phyloP scores from a whole-genome alignment of 2,329 filamentous ascomycete species.

The Ophiostoma montium region DNA sequence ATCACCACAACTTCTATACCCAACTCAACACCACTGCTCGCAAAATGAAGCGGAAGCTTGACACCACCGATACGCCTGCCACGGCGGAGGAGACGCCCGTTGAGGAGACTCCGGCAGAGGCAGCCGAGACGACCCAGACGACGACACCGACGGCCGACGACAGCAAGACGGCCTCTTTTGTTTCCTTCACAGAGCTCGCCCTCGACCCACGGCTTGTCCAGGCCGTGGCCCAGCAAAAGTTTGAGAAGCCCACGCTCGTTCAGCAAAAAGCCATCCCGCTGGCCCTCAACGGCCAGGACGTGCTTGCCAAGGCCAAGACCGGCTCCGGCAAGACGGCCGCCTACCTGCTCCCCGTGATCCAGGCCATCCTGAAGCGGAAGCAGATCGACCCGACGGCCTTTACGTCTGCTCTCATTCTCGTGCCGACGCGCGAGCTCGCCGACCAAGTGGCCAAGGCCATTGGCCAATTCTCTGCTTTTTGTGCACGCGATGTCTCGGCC shows the following conservation, averaged over 20 bases:
- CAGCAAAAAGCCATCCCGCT: constrained; percentile 80
- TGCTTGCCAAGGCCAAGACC: constrained; percentile 84
- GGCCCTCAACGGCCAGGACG: constrained; percentile 74
- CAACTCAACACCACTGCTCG: neutral
- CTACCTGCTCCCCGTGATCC: constrained; percentile 79
- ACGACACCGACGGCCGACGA: neutral
- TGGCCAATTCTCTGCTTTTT: constrained; percentile 65
- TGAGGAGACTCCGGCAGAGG: neutral
- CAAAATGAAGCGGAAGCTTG: constrained; percentile 47
- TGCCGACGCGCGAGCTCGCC: constrained; percentile 87
- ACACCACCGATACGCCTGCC: constrained; percentile 24
- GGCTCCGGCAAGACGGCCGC: constrained; percentile 97
- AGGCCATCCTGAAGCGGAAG: constrained; percentile 70
- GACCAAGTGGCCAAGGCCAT: constrained; percentile 76
- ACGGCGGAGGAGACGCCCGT: constrained; percentile 5
- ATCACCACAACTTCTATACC: neutral
- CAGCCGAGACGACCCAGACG: constrained; percentile 13
- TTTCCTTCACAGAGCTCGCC: constrained; percentile 57
- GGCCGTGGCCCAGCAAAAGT: constrained; percentile 72
- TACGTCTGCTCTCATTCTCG: constrained; percentile 72
- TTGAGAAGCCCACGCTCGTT: constrained; percentile 73
- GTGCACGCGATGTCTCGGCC: constrained; percentile 66
- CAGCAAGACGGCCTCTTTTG: neutral
- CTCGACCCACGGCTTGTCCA: constrained; percentile 79
- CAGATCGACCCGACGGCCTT: constrained; percentile 33